phyloP scores from a whole-genome alignment of 2,329 filamentous ascomycete genomes.

The Ophiostoma quercus region DNA sequence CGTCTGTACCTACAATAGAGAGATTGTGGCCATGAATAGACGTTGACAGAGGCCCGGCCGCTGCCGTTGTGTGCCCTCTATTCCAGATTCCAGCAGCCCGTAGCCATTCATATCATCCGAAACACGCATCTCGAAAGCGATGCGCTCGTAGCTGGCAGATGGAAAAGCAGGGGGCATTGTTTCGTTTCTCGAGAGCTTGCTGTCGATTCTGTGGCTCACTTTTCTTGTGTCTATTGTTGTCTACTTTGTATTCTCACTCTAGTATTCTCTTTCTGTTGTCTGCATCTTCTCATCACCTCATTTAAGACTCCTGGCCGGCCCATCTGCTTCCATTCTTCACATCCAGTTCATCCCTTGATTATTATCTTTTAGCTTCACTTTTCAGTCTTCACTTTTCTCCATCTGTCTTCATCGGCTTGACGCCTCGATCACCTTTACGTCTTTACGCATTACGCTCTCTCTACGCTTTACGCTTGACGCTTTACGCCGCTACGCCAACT shows the following conservation, averaged over 20 bases:
- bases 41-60: not conserved
- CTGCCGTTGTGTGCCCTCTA: not conserved
- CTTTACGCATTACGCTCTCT: not conserved
- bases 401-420: constrained; percentile 1
- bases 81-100: constrained; percentile 12
- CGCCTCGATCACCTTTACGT: not conserved
- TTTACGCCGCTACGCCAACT: not conserved
- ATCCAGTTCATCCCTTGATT: constrained; percentile 15
- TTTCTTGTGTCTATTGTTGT: not conserved
- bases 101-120: constrained; percentile 30
- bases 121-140: constrained; percentile 26
- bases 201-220: not conserved
- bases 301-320: constrained; percentile 12
- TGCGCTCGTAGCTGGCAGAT: constrained; percentile 31
- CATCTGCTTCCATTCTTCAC: constrained; percentile 7
- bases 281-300: constrained; percentile 11
- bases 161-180: constrained; percentile 1
- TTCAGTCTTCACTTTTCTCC: not conserved
- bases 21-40: not conserved
- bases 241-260: not conserved
- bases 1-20: not conserved
- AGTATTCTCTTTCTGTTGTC: not conserved
- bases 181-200: constrained; percentile 14
- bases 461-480: not conserved
- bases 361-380: not conserved